Evolutionary conservation across 2,329 filamentous ascomycete genomes (phyloP), one percentile per base, ranked within the genome.

Genomic region (Claviceps paspali): DNA sequence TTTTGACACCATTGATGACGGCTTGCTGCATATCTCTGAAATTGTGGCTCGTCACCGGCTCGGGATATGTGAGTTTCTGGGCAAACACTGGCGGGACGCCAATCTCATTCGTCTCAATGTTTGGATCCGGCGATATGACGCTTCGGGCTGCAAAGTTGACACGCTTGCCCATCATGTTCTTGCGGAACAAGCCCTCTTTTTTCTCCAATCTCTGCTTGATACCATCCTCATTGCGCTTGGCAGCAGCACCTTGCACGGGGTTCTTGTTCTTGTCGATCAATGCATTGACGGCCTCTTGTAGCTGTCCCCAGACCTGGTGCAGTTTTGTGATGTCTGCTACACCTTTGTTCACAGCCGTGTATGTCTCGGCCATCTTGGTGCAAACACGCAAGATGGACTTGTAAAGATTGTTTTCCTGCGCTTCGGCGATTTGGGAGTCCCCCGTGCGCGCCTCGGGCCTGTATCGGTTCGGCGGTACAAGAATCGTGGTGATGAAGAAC

Each of bases 121-220:
- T 98, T 3, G 91, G 91, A 54, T 98, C 91, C 0, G 91, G 91
- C 8, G 88, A 96, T 49, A 98, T 98, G 56, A 98, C 91, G 70
- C 83, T 93, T 56, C 91, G 81, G 27, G 91, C 91, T 35, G 91
- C 91, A 56, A 91, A 96, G 59, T 98, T 96, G 62, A 98, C 91
- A 66, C 91, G 86, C 68, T 98, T 98, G 43, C 91, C 91, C 91
- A 98, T 98, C 91, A 98, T 96, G 61, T 98, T 95, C 67, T 94
- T 96, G 50, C 91, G 73, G 67, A 98, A 98, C 22, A 98, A 69
- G 46, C 91, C 91, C 54, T 98, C 92, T 62, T 98, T 98, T 68
- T 98, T 98, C 62, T 98, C 91, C 21, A 98, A 70, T 53, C 87
- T 82, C 55, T 98, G 91, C 62, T 98, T 98, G 62, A 98, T 93